A percentile compares a stretch with the other conserved stretches of the same genome.
Evolutionary conservation across 192 early-diverging fungal genomes (phyloP).

Genomic region (Mortierella hygrophila): DNA sequence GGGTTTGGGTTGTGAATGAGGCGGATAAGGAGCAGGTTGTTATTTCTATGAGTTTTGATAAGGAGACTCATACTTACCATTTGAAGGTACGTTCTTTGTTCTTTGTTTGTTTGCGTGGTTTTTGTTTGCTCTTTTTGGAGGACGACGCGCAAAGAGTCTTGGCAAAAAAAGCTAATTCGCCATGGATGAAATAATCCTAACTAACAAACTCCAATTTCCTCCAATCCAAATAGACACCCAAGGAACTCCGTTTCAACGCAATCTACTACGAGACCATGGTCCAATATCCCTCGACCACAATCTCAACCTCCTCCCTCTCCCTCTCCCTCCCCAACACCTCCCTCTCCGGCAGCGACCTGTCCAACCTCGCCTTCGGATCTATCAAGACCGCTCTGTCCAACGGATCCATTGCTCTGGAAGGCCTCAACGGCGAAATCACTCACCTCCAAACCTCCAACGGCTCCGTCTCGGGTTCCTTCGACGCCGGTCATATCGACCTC

Average conservation of each 20-base stretch:
- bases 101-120: background rate
- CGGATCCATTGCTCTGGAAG: slow-evolving; percentile 10
- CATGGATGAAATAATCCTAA: too few relatives aligned
- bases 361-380: slow-evolving; percentile 13
- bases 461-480: slow-evolving; percentile 18
- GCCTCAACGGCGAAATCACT: background rate
- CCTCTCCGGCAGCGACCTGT: slow-evolving; percentile 10
- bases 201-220: background rate
- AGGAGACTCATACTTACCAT: slow-evolving; percentile 14
- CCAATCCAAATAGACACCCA: slow-evolving; percentile 15
- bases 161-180: background rate
- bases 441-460: slow-evolving; percentile 25
- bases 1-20: slow-evolving; percentile 31
- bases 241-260: background rate
- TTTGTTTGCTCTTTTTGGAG: background rate
- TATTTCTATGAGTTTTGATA: slow-evolving; percentile 21
- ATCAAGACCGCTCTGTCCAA: slow-evolving; percentile 32
- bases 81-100: slow-evolving; percentile 17
- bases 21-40: slow-evolving; percentile 13
- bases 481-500: slow-evolving; percentile 33
- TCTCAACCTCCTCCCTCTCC: slow-evolving; percentile 5
- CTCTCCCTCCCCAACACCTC: slow-evolving; percentile 19
- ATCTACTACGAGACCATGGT: slow-evolving; percentile 45
- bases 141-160: background rate
- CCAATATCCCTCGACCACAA: slow-evolving; percentile 18